phyloP scores from a whole-genome alignment of 257 asterid species.

The Thymus quinquecostatus region DNA sequence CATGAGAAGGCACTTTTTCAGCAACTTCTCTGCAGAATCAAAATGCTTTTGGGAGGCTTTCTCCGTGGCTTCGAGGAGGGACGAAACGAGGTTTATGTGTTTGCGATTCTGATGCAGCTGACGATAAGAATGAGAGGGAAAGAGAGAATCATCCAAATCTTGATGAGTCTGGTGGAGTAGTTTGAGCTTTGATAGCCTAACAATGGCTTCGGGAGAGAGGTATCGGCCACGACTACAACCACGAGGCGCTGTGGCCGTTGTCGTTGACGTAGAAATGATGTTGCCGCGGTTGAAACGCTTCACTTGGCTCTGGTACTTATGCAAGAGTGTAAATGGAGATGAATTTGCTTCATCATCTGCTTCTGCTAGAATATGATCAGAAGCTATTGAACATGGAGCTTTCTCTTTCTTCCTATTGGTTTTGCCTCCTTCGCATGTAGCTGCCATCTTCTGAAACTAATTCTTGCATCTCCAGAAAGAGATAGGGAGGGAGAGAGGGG shows the following conservation, averaged over 20 bases:
- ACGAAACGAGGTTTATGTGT: background rate
- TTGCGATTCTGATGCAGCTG: background rate
- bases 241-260: background rate
- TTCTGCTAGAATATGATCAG: background rate
- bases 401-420: background rate
- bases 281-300: slow-evolving; percentile 8
- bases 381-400: background rate
- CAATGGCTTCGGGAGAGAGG: slow-evolving; percentile 30
- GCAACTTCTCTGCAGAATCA: slow-evolving; percentile 37
- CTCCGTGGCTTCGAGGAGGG: slow-evolving; percentile 30
- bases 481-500: background rate
- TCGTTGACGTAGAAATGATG: background rate
- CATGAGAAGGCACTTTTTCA: slow-evolving; percentile 24
- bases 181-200: slow-evolving; percentile 31
- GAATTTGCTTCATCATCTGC: slow-evolving; percentile 16
- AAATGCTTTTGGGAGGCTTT: slow-evolving; percentile 33
- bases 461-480: background rate
- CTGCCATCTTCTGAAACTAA: background rate
- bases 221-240: background rate
- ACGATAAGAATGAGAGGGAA: background rate
- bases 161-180: background rate
- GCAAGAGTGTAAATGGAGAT: slow-evolving; percentile 27
- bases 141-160: background rate
- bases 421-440: background rate
- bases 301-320: slow-evolving; percentile 21